Base-by-base conservation (phyloP, 2,329 filamentous ascomycete species). In the Ophiosphaerella korrae region DNA sequence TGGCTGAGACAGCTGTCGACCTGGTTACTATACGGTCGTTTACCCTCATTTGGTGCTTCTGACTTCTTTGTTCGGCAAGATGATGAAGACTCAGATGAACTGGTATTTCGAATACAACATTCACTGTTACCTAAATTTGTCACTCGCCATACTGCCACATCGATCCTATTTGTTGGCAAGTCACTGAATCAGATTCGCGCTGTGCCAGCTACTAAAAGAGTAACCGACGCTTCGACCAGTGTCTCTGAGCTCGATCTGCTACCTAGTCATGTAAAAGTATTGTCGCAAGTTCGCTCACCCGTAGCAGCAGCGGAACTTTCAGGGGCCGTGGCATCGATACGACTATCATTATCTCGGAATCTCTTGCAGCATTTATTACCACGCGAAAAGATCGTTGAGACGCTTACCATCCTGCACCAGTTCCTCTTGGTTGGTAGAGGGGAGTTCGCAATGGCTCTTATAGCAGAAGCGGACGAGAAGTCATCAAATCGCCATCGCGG, bases 1-100 rank as follows among this genome's bases (percentile, higher is more conserved):
- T 99, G 94, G 94, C 78, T 97, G 67, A 89, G 91, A 71, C 92
- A 96, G 68, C 81, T 95, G 9, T 89, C 91, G 3, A 89, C 89
- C 23, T 99, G 93, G 93, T 82, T 97, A 7, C 75, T 97, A 12
- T 95, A 96, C 71, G 94, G 94, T 5, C 85, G 88, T 43, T 75
- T 96, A 50, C 92, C 93, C 0, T 82, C 82, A 12, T 87, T 90
- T 68, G 91, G 90, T 2, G 83, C 81, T 5, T 81, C 84, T n/a
- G 93, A 97, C 73, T 97, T 97, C 70, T 96, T 96, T 69, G 84
- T 97, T 16, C 65, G 73, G 23, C 64, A 69, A 43, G 66, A 74
- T 43, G 70, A 71, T 23, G 66, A 71, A 35, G 63, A 74, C 46
- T 39, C 47, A 1, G 58, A 71, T 37, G 68, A 77, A 39, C 48